Percentiles rank a stretch among this genome's conserved stretches.
These are phyloP conservation scores for Teunomyces tritomae DNA, from an alignment of 805 yeast genomes.

Conservation along the genomic window DNA sequence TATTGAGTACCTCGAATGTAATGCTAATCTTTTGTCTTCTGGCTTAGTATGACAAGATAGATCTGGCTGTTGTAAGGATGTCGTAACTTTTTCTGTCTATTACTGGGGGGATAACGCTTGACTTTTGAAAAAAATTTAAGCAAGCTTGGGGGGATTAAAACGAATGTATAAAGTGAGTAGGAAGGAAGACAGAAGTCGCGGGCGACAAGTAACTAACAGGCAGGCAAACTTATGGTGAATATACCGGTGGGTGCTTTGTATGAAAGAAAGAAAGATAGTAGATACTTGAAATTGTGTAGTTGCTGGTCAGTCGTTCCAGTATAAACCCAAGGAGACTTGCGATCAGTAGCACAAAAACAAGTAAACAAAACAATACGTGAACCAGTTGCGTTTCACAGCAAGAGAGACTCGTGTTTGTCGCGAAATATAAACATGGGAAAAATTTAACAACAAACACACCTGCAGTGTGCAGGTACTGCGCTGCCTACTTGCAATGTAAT, in stretches of 20 bases:
- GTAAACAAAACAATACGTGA: constrained; percentile 3
- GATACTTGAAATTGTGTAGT: background rate
- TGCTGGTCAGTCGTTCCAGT: constrained; percentile 1
- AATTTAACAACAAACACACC: constrained; percentile 1
- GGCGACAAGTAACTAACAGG: constrained; percentile 2
- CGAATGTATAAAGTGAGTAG: constrained; percentile 3
- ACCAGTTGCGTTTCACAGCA: constrained; percentile 1
- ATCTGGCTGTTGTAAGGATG: background rate
- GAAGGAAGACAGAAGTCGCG: constrained; percentile 1
- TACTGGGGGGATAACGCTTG: background rate
- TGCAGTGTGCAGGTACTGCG: background rate
- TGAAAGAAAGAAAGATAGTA: constrained; percentile 1
- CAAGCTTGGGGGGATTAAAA: background rate
- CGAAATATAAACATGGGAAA: constrained; percentile 3
- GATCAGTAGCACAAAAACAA: constrained; percentile 2
- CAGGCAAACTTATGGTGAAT: background rate
- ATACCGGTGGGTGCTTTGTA: background rate
- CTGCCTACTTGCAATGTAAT: background rate
- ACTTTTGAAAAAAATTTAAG: background rate
- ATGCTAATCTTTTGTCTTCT: too few relatives aligned
- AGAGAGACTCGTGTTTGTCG: constrained; percentile 1
- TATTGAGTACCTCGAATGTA: too few relatives aligned
- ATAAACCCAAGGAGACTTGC: background rate
- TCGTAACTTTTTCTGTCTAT: background rate
- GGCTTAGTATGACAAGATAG: background rate